phyloP scores from a whole-genome alignment of 441 rosid genomes.

The Breynia disticha region DNA sequence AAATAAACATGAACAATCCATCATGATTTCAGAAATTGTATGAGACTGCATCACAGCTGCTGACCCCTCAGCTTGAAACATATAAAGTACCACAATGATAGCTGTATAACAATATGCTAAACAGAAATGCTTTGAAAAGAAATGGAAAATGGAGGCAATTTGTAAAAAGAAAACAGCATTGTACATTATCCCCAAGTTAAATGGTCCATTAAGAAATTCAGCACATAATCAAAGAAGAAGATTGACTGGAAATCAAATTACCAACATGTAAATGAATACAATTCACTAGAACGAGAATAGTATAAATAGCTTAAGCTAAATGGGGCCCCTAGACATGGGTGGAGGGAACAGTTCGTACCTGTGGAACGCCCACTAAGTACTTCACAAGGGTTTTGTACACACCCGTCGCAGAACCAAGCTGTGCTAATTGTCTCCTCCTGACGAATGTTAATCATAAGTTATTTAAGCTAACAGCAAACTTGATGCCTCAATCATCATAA shows the following conservation, averaged over 20 bases:
- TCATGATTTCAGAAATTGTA: not conserved
- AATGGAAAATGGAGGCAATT: not conserved
- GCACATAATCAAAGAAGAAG: not conserved
- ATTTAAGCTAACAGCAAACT: not conserved
- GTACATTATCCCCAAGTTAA: not conserved
- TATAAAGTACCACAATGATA: no score
- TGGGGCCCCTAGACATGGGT: not conserved
- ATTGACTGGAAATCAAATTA: not conserved
- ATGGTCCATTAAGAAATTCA: not conserved
- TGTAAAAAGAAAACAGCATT: not conserved
- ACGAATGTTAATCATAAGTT: conserved; percentile 13
- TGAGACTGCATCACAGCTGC: no score
- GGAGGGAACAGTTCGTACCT: conserved; percentile 32
- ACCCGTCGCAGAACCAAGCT: conserved; percentile 96
- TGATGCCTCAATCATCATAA: conserved; percentile 4
- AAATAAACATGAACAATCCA: conserved; percentile 5
- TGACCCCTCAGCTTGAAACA: conserved; percentile 1
- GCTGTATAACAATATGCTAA: no score
- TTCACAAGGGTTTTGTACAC: conserved; percentile 95
- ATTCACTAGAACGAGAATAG: not conserved
- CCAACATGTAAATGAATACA: not conserved
- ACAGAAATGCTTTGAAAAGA: not conserved
- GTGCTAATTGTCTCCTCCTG: conserved; percentile 94
- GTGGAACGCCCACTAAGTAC: conserved; percentile 97
- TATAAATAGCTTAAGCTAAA: not conserved